These are phyloP conservation scores for Aotearoamyces nothofagi DNA, from an alignment of 2,329 filamentous ascomycete genomes.

Conservation along the genomic window DNA sequence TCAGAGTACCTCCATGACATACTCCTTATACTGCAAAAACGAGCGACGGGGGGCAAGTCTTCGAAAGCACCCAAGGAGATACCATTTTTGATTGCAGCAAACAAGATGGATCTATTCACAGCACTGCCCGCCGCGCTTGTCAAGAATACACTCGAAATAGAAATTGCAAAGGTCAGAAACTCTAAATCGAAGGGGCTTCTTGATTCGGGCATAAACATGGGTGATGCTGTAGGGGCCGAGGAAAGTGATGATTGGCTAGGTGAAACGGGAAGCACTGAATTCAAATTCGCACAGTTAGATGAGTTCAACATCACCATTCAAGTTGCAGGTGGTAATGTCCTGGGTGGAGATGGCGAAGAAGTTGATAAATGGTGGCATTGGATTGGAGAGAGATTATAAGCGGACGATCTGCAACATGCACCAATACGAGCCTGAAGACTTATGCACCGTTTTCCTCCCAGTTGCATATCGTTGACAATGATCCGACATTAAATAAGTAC, in stretches of 20 bases:
- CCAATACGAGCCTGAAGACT: too few relatives aligned
- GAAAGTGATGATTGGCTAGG: conserved; percentile 80
- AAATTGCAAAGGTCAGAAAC: conserved; percentile 63
- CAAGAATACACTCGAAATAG: conserved; percentile 58
- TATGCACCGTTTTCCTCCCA: too few relatives aligned
- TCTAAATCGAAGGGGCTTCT: conserved; percentile 69
- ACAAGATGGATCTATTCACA: conserved; percentile 93
- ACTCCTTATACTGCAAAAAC: conserved; percentile 68
- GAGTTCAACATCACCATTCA: conserved; percentile 71
- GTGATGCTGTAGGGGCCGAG: conserved; percentile 38
- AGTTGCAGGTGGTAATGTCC: conserved; percentile 60
- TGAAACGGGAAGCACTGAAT: conserved; percentile 60
- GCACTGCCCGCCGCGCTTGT: conserved; percentile 69
- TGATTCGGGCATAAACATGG: conserved; percentile 61
- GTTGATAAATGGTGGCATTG: conserved; percentile 81
- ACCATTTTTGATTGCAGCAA: conserved; percentile 73
- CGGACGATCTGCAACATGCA: background rate
- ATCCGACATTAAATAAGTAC: conserved; percentile 1
- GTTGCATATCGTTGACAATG: too few relatives aligned
- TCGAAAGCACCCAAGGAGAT: conserved; percentile 43
- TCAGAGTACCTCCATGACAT: conserved; percentile 82
- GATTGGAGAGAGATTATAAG: conserved; percentile 62
- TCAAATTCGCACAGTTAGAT: conserved; percentile 68
- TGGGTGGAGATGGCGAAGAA: conserved; percentile 45
- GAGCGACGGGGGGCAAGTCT: conserved; percentile 39